Conservation (phyloP, 768 basidiomycete species). For the Boletus vermiculosoides region DNA sequence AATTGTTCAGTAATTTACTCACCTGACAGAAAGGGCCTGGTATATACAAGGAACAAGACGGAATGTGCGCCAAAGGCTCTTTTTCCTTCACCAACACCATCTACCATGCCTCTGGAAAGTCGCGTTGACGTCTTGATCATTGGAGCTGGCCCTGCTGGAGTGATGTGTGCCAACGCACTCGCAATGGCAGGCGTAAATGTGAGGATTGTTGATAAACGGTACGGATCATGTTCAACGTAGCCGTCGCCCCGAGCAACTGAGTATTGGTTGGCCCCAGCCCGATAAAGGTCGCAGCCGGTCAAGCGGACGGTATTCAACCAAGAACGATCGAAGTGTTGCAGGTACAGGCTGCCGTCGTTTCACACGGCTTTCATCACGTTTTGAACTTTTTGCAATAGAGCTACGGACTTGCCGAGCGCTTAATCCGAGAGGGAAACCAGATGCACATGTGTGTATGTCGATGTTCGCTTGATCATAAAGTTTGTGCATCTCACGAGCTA, state of each 20-base stretch:
- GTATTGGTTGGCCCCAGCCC: conserved; percentile 32
- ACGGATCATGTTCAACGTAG: background rate
- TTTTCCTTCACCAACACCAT: background rate
- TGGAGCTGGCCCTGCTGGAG: conserved; percentile 53
- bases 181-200: conserved; percentile 43
- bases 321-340: conserved; percentile 56
- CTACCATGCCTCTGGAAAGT: conserved; percentile 24
- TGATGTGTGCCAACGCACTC: conserved; percentile 67
- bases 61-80: background rate
- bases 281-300: conserved; percentile 42
- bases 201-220: conserved; percentile 50
- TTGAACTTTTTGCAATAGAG: conserved; percentile 43
- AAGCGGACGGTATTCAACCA: conserved; percentile 57
- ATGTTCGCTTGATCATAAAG: background rate
- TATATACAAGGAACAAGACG: background rate
- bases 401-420: conserved; percentile 68
- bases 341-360: conserved; percentile 21
- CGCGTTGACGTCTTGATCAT: conserved; percentile 48
- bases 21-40: background rate
- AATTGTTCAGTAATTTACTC: background rate
- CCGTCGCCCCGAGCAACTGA: background rate
- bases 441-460: conserved; percentile 64
- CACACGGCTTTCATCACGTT: background rate
- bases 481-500: background rate
- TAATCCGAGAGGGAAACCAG: conserved; percentile 63